phyloP scores from a whole-genome alignment of 257 asterid genomes.

The Henckelia pumila region DNA sequence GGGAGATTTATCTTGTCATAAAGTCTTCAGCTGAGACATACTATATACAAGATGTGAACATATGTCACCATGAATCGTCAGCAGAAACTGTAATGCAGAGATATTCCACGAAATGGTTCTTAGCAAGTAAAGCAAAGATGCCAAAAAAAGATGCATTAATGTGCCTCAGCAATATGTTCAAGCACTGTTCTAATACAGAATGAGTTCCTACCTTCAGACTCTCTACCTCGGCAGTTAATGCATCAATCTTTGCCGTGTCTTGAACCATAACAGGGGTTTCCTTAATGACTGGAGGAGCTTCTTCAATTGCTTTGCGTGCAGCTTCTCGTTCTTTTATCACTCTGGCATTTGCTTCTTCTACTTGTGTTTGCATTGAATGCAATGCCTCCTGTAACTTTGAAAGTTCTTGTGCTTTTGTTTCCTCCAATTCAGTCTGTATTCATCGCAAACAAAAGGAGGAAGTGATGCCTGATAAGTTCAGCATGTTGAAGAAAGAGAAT shows the following conservation, averaged over 20 bases:
- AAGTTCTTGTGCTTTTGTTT: slow-evolving; percentile 84
- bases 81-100: slow-evolving; percentile 16
- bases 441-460: slow-evolving; percentile 32
- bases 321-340: slow-evolving; percentile 85
- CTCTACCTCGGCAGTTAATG: slow-evolving; percentile 76
- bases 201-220: slow-evolving; percentile 61
- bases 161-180: slow-evolving; percentile 21
- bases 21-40: slow-evolving; percentile 11
- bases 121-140: slow-evolving; percentile 19
- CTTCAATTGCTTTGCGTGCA: slow-evolving; percentile 87
- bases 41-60: slow-evolving; percentile 6
- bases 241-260: slow-evolving; percentile 83
- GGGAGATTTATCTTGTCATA: background rate
- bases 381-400: slow-evolving; percentile 82
- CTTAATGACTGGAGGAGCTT: slow-evolving; percentile 95
- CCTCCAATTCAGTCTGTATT: slow-evolving; percentile 90
- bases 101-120: slow-evolving; percentile 18
- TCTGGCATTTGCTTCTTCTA: slow-evolving; percentile 88
- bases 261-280: slow-evolving; percentile 93
- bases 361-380: slow-evolving; percentile 68
- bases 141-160: slow-evolving; percentile 9
- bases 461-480: slow-evolving; percentile 24
- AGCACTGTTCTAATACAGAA: slow-evolving; percentile 7
- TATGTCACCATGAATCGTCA: background rate
- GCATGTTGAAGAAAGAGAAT: slow-evolving; percentile 17